A percentile compares a stretch with the other conserved stretches of the same genome.
phyloP scores from a whole-genome alignment of 345 rosid species.

The Toxicodendron radicans region DNA sequence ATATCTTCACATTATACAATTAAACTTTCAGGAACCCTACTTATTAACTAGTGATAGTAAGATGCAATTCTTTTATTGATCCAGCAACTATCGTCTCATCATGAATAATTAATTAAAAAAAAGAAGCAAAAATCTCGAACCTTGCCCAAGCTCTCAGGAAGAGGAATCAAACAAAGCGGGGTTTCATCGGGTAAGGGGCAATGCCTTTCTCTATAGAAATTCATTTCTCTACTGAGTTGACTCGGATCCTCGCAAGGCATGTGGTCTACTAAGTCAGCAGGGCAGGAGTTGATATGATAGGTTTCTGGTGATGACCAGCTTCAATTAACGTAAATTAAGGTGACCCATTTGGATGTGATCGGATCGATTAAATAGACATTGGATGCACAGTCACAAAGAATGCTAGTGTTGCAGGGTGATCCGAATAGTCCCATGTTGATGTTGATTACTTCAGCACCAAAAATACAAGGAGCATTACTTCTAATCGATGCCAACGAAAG shows the following conservation, averaged over 20 bases:
- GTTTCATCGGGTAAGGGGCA: slow-evolving; percentile 77
- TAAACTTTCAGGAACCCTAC: neutral
- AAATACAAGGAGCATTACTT: slow-evolving; percentile 97
- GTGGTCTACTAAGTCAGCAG: slow-evolving; percentile 70
- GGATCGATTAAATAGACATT: slow-evolving; percentile 2
- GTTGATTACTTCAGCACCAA: slow-evolving; percentile 46
- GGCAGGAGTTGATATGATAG: slow-evolving; percentile 82
- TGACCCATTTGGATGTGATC: slow-evolving; percentile 55
- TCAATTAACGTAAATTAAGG: slow-evolving; percentile 67
- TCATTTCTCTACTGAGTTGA: slow-evolving; percentile 92
- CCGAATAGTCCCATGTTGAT: too few species aligned
- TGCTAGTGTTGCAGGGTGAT: too few species aligned
- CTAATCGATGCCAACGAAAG: slow-evolving; percentile 95
- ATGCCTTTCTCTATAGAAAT: slow-evolving; percentile 86
- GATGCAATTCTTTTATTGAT: neutral
- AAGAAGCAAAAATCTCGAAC: slow-evolving; percentile 26
- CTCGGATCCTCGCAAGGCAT: slow-evolving; percentile 99
- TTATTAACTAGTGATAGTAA: neutral
- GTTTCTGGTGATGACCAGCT: slow-evolving; percentile 58
- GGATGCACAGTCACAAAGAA: too few species aligned
- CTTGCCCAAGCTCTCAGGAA: slow-evolving; percentile 88
- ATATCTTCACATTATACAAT: slow-evolving; percentile 52
- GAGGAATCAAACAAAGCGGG: slow-evolving; percentile 89
- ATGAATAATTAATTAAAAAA: too few species aligned
- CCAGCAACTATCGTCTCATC: neutral